Evolutionary conservation across 176 grass and related monocot species (phyloP).

Genomic region (Themeda triandra): DNA sequence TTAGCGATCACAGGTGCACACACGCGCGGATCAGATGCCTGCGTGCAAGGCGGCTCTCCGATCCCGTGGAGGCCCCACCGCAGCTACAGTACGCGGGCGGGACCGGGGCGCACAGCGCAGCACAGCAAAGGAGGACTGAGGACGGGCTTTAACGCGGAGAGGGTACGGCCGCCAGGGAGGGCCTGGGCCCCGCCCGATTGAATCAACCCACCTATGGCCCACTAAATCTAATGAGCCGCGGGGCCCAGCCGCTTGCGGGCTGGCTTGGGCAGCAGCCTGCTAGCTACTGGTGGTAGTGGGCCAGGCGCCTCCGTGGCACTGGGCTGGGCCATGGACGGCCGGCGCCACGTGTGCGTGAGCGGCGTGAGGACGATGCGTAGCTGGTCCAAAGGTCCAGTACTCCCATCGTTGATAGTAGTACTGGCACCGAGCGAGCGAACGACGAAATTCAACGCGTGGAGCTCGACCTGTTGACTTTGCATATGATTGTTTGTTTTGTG

Average conservation of each 20-base stretch:
- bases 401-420: not conserved
- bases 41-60: not conserved
- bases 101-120: not conserved
- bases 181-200: not conserved
- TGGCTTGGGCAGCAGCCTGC: not conserved
- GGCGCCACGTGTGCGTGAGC: not conserved
- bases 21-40: not conserved
- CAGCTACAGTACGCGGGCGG: not conserved
- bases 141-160: slow-evolving; percentile 21
- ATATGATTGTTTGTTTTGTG: not conserved
- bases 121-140: not conserved
- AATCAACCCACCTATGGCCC: not conserved
- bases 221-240: not conserved
- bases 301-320: not conserved
- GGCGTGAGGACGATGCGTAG: too few relatives aligned
- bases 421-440: not conserved
- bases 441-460: not conserved
- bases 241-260: not conserved
- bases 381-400: too few relatives aligned
- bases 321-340: not conserved
- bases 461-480: not conserved
- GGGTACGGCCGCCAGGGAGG: not conserved
- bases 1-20: not conserved
- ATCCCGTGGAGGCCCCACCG: not conserved
- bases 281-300: not conserved